Base-by-base conservation (phyloP, 2,329 filamentous ascomycete species). In the Xylaria sp. region DNA sequence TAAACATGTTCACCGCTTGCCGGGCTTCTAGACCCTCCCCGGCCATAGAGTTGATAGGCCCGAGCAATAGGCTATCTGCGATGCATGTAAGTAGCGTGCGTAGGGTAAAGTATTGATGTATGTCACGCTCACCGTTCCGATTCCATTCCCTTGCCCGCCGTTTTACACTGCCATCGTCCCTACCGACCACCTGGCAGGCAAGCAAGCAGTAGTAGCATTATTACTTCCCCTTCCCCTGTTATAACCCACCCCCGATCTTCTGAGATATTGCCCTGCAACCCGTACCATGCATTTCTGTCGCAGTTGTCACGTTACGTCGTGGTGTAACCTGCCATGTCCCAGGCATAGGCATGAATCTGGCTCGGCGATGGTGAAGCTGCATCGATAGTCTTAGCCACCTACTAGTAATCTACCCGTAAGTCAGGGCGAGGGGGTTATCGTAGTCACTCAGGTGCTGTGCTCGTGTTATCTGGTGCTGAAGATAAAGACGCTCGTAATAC, bases 301-400 rank as follows among this genome's bases (percentile, higher is more conserved):
- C 54, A 55, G 15, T 44, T 69, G 23, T 55, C 54, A 69, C 67
- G 67, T 69, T 66, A 66, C 67, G n/a, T 63, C 37, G 58, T 51
- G 32, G 64, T 58, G 57, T 28, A 41, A 23, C 25, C 13, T 18
- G 44, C 51, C 32, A 51, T 41, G 23, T n/a, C 34, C 23, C 10
- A 18, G 41, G 25, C 37, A 25, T 25, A 25, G 23, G 23, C 23
- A 25, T 28, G 54, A 55, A 41, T 52, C 23, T 23, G 18, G 41
- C 55, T 63, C 18, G 23, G 20, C 37, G 23, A 28, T 13, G 37
- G 28, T 55, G 44, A 59, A 60, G 57, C 6, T 51, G 57, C 6
- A 44, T 46, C 32, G 18, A 3, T 37, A 48, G 56, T 2, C 28
- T 37, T 44, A 34, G 50, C 41, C 37, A 58, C 55, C 13, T n/a